Evolutionary conservation across 306 rosid genomes (phyloP).

Genomic region (Medicago arabica): DNA sequence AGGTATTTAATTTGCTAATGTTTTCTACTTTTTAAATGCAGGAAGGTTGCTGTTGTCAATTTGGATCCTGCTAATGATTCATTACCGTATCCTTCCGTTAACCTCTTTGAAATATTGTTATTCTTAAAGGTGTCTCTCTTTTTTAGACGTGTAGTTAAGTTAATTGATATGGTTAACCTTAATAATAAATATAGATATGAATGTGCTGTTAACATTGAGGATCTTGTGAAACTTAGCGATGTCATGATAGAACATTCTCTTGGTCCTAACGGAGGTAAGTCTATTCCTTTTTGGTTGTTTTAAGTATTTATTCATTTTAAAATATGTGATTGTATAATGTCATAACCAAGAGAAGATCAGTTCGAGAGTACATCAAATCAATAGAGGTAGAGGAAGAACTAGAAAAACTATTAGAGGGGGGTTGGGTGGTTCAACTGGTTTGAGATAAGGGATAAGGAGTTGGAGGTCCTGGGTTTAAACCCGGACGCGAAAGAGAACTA

Average conservation of each 20-base stretch:
- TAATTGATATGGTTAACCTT: conserved; percentile 44
- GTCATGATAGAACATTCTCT: conserved; percentile 86
- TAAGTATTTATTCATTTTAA: not conserved
- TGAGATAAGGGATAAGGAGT: too few species aligned
- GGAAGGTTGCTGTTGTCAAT: conserved; percentile 92
- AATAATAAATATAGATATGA: conserved; percentile 64
- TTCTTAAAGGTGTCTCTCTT: not conserved
- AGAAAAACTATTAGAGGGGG: too few species aligned
- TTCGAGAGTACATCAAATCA: too few species aligned
- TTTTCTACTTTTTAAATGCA: conserved; percentile 44
- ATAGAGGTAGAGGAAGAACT: too few species aligned
- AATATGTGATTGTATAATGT: not conserved
- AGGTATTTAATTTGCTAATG: not conserved
- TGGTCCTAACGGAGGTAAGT: conserved; percentile 94
- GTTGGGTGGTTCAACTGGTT: too few species aligned
- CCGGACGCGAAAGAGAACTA: too few species aligned
- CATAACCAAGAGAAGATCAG: not conserved
- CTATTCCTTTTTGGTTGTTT: not conserved
- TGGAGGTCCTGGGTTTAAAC: too few species aligned
- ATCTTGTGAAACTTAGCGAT: conserved; percentile 80
- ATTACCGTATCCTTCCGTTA: conserved; percentile 78
- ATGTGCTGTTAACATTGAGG: conserved; percentile 83
- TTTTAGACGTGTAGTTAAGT: conserved; percentile 35
- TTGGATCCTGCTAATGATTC: conserved; percentile 95
- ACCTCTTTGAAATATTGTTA: conserved; percentile 10